Conservation (phyloP, 176 grass and related monocot species). For the Oryza punctata region DNA sequence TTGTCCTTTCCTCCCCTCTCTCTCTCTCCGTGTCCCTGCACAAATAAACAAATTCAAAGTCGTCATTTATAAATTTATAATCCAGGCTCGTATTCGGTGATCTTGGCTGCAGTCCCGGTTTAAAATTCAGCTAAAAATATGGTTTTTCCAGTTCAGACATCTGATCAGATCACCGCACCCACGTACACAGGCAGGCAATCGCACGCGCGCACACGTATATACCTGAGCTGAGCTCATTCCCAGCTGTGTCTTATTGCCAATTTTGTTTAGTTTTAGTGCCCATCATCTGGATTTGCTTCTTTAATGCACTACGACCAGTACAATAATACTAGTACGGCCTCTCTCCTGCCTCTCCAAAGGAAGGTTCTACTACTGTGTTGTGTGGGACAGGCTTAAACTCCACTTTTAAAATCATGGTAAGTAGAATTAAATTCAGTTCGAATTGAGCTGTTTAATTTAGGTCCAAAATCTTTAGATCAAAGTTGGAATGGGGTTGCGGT, state of each 20-base stretch:
- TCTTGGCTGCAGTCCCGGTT: not conserved
- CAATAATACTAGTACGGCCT: not conserved
- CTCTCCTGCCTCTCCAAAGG: not conserved
- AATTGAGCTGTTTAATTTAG: not conserved
- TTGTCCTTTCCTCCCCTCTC: not conserved
- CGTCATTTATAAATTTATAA: not conserved
- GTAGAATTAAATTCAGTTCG: too few species aligned
- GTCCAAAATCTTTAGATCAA: not conserved
- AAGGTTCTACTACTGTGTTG: not conserved
- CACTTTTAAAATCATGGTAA: too few species aligned
- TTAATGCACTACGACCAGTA: not conserved
- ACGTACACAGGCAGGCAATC: conserved; percentile 5
- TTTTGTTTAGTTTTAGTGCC: not conserved
- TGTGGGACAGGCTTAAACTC: not conserved
- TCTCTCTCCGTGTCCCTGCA: not conserved
- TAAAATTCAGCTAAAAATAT: not conserved
- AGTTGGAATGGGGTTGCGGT: not conserved
- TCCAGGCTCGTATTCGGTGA: not conserved
- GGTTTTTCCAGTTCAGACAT: not conserved
- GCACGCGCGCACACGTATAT: conserved; percentile 11
- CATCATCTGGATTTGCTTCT: conserved; percentile 26
- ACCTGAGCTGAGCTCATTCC: conserved; percentile 19
- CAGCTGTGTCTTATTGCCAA: conserved; percentile 13
- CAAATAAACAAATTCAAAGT: not conserved
- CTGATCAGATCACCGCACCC: not conserved